phyloP scores from a whole-genome alignment of 2,329 filamentous ascomycete species.

The Colletotrichum filicis region DNA sequence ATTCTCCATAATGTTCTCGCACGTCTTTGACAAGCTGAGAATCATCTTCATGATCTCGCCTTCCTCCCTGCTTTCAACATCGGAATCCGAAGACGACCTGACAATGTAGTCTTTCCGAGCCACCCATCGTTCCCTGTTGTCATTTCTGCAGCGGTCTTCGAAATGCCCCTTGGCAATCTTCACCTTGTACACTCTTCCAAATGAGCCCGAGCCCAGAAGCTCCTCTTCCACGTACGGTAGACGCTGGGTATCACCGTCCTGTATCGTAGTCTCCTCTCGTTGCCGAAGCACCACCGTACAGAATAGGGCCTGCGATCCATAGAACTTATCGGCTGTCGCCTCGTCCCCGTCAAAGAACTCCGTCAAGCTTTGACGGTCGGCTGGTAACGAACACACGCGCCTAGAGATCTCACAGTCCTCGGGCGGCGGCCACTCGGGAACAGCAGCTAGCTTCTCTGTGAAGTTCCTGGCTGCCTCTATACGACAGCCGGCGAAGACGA shows the following conservation, averaged over 20 bases:
- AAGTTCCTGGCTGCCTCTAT: not conserved
- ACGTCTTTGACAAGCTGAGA: conserved; percentile 41
- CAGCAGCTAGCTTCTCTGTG: not conserved
- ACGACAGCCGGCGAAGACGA: not conserved
- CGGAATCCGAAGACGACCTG: conserved; percentile 13
- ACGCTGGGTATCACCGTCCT: not conserved
- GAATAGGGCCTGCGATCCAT: not conserved
- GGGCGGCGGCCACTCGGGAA: not conserved
- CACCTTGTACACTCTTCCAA: conserved; percentile 44
- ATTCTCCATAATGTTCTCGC: conserved; percentile 49
- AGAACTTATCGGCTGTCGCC: not conserved
- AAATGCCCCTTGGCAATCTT: conserved; percentile 49
- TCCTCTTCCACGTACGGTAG: not conserved
- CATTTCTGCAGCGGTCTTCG: conserved; percentile 29
- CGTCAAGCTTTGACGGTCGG: not conserved
- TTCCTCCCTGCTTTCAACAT: conserved; percentile 40
- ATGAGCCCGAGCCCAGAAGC: conserved; percentile 39
- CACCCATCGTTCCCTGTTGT: conserved; percentile 35
- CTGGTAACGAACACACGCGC: not conserved
- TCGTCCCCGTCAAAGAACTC: not conserved
- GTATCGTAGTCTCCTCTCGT: not conserved
- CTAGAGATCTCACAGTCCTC: not conserved
- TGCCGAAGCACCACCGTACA: conserved; percentile 1
- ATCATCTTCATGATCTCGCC: conserved; percentile 48
- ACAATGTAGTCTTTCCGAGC: conserved; percentile 50